Conservation (phyloP, 2,329 filamentous ascomycete species). For the Ilyonectria mors-panacis region DNA sequence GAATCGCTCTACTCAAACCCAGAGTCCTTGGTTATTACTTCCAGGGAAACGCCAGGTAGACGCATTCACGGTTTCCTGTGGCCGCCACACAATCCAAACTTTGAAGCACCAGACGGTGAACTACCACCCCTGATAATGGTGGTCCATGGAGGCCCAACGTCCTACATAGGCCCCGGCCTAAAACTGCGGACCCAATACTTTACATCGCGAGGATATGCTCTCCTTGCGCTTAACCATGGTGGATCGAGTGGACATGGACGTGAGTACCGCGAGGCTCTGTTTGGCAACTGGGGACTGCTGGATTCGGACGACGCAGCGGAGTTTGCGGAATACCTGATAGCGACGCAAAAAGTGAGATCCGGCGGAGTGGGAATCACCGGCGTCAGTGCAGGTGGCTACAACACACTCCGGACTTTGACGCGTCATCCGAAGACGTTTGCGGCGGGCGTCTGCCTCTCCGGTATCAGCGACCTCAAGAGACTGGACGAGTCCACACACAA, state of each 20-base stretch:
- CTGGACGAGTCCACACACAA: constrained; percentile 67
- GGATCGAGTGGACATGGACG: constrained; percentile 67
- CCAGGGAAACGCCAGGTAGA: constrained; percentile 48
- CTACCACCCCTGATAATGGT: constrained; percentile 65
- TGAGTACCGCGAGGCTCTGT: constrained; percentile 64
- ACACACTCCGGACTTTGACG: constrained; percentile 64
- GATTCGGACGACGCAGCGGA: constrained; percentile 67
- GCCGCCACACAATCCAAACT: constrained; percentile 64
- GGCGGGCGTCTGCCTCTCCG: constrained; percentile 64
- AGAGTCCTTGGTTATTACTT: constrained; percentile 51
- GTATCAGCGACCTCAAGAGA: constrained; percentile 65
- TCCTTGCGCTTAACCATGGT: constrained; percentile 65
- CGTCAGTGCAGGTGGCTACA: constrained; percentile 68
- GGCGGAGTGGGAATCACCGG: constrained; percentile 64
- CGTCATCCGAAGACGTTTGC: constrained; percentile 63
- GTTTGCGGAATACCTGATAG: constrained; percentile 59
- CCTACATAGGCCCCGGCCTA: constrained; percentile 59
- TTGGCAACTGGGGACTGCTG: constrained; percentile 64
- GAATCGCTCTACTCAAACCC: constrained; percentile 55
- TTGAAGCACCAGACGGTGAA: constrained; percentile 52
- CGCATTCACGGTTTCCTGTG: constrained; percentile 63
- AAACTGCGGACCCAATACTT: constrained; percentile 65
- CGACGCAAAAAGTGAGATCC: constrained; percentile 53
- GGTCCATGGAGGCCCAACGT: constrained; percentile 68
- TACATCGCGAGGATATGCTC: constrained; percentile 68